Evolutionary conservation across 2,329 filamentous ascomycete genomes (phyloP).

Genomic region (Bipolaris victoriae): DNA sequence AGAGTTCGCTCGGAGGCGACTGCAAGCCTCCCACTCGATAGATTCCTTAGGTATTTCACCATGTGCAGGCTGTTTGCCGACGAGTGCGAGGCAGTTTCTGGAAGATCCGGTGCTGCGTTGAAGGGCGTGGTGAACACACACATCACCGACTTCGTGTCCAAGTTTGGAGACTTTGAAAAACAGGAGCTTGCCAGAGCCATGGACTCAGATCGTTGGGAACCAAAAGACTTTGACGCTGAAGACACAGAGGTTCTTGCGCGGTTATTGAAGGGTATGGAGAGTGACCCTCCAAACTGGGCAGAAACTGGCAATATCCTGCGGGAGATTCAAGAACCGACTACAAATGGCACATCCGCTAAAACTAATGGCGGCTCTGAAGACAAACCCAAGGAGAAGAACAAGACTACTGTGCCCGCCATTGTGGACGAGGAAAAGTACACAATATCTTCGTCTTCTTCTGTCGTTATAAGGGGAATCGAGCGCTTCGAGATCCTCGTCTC

Average conservation of each 20-base stretch:
- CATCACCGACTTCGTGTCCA: slow-evolving; percentile 79
- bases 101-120: slow-evolving; percentile 74
- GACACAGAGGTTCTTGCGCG: slow-evolving; percentile 66
- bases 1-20: slow-evolving; percentile 79
- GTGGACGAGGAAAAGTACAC: slow-evolving; percentile 88
- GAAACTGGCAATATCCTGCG: slow-evolving; percentile 56
- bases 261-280: slow-evolving; percentile 73
- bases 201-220: slow-evolving; percentile 81
- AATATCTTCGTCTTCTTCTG: slow-evolving; percentile 80
- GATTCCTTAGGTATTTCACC: slow-evolving; percentile 81
- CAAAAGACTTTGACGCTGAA: slow-evolving; percentile 73
- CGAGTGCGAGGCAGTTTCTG: slow-evolving; percentile 84
- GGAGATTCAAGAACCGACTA: slow-evolving; percentile 27
- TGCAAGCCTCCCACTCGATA: slow-evolving; percentile 67
- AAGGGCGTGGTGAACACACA: slow-evolving; percentile 82
- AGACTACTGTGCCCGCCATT: slow-evolving; percentile 64
- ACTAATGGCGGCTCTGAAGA: slow-evolving; percentile 43
- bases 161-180: slow-evolving; percentile 73
- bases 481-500: slow-evolving; percentile 82
- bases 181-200: slow-evolving; percentile 77
- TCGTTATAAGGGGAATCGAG: slow-evolving; percentile 81
- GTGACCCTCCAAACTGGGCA: slow-evolving; percentile 71
- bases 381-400: slow-evolving; percentile 46
- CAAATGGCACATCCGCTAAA: slow-evolving; percentile 32
- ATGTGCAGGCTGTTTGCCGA: slow-evolving; percentile 83